These are phyloP conservation scores for Naganishia albida DNA, from an alignment of 1,284 basidiomycete genomes.

Conservation along the genomic window DNA sequence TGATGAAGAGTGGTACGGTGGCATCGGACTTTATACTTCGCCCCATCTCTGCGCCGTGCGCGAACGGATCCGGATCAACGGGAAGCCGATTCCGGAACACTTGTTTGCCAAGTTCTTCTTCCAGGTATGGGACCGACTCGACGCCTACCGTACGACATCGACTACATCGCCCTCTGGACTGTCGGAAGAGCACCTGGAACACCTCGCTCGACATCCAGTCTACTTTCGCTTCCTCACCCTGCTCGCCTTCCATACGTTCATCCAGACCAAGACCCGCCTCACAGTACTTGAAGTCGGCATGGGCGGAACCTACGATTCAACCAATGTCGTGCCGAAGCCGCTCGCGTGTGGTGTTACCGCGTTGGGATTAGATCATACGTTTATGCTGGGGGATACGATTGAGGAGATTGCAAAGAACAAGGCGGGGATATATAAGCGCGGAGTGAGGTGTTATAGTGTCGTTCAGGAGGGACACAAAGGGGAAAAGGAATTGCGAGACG, in stretches of 20 bases:
- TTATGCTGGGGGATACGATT: conserved; percentile 85
- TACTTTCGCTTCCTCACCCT: conserved; percentile 95
- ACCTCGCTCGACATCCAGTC: conserved; percentile 70
- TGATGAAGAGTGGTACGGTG: conserved; percentile 30
- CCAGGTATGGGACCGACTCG: conserved; percentile 89
- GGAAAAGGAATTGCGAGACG: conserved; percentile 65
- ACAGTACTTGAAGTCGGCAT: conserved; percentile 97
- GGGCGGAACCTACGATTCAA: conserved; percentile 92
- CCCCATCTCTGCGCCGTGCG: conserved; percentile 95
- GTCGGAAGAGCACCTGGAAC: conserved; percentile 55
- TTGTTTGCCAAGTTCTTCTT: conserved; percentile 91
- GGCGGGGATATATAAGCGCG: conserved; percentile 92
- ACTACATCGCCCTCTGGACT: conserved; percentile 28
- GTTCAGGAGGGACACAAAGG: conserved; percentile 67
- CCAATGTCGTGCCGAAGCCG: conserved; percentile 90
- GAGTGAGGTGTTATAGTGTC: conserved; percentile 82
- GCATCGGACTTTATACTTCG: conserved; percentile 83
- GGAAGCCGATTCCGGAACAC: conserved; percentile 81
- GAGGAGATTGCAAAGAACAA: conserved; percentile 93
- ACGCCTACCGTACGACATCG: conserved; percentile 57
- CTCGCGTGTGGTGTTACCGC: conserved; percentile 86
- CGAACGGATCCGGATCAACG: conserved; percentile 93
- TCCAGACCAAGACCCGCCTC: conserved; percentile 70
- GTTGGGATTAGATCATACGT: conserved; percentile 91
- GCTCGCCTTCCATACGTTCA: conserved; percentile 87